Base-by-base conservation (phyloP, 331 rosid species). In the Cucumis variabilis region DNA sequence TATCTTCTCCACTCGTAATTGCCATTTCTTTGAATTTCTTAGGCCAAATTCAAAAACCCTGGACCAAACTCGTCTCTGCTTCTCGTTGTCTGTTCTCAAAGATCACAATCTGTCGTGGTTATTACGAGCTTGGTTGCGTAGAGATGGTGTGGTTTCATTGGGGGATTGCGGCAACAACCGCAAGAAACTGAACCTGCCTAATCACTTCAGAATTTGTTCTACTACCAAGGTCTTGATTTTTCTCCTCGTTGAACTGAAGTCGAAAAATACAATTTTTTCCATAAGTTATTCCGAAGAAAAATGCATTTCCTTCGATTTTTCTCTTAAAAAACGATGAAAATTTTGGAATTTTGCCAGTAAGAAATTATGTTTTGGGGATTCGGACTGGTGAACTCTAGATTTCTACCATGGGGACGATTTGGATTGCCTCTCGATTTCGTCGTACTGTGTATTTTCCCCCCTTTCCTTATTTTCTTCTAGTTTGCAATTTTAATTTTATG, bases 91-190 rank as follows among this genome's bases (percentile, higher is more conserved):
- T 3, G 24, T 21, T 37, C 28, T 28, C 80, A 27, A 9, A 27
- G 15, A 25, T 69, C 75, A 7, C 37, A n/a, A n/a, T 72, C 83
- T 27, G 60, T 11, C 28, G 11, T 23, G 30, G 13, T 87, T 53
- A 27, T 23, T 24, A 37, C 55, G 71, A n/a, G 46, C 51, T 60
- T 23, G 81, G 60, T 62, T 74, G 87, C 87, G 6, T 11, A 73
- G 21, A 73, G 25, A 95, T 95, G 98, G 98, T 95, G 88, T 95
- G 98, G 98, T 95, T 95, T 90, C 98, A 95, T 88, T 95, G 98
- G 98, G 94, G 87, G 98, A 93, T 76, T 95, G 98, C 14, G 98
- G 98, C 8, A 98, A 95, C 88, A 92, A 95, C 62, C 93, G 94
- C 77, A 95, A 94, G 92, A 95, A 95, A 83, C 98, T 98, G 44